Conservation (phyloP, 129 eudicot species). For the Kitagawia praeruptora region DNA sequence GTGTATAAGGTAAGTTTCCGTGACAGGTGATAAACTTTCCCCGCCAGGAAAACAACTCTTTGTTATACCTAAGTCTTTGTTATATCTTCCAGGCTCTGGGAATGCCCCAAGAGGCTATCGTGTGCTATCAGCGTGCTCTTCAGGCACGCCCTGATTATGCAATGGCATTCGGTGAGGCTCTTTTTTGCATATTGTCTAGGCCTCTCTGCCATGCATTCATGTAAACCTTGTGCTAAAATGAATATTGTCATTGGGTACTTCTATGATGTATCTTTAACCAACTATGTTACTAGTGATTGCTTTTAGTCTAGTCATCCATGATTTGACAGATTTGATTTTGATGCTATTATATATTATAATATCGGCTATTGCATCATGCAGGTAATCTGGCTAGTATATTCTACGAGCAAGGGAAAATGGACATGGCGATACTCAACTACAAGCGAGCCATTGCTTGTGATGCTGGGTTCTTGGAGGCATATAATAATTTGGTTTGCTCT, state of each 20-base stretch:
- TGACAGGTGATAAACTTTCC: slow-evolving; percentile 20
- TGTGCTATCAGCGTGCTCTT: slow-evolving; percentile 84
- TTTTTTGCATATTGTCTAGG: not conserved
- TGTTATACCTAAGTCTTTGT: slow-evolving; percentile 14
- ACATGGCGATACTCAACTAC: slow-evolving; percentile 75
- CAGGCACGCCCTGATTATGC: slow-evolving; percentile 85
- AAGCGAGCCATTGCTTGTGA: slow-evolving; percentile 79
- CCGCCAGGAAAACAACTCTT: slow-evolving; percentile 9
- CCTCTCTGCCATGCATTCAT: not conserved
- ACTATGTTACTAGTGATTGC: not conserved
- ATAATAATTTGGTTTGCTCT: slow-evolving; percentile 66
- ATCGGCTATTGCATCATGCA: slow-evolving; percentile 22
- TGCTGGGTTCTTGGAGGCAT: slow-evolving; percentile 87
- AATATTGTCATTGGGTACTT: not conserved
- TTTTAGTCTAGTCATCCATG: not conserved
- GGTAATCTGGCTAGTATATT: slow-evolving; percentile 83
- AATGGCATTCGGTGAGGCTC: slow-evolving; percentile 74
- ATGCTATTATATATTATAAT: not conserved
- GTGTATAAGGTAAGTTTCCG: slow-evolving; percentile 65
- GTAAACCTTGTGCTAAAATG: not conserved
- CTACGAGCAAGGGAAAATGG: slow-evolving; percentile 91
- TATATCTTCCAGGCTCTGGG: slow-evolving; percentile 62
- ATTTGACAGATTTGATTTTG: not conserved
- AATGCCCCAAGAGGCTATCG: slow-evolving; percentile 77
- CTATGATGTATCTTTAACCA: not conserved